A percentile compares a stretch with the other conserved stretches of the same genome.
Evolutionary conservation across 2,329 filamentous ascomycete species (phyloP).

Genomic region (Ceratocystiopsis brevicomis): DNA sequence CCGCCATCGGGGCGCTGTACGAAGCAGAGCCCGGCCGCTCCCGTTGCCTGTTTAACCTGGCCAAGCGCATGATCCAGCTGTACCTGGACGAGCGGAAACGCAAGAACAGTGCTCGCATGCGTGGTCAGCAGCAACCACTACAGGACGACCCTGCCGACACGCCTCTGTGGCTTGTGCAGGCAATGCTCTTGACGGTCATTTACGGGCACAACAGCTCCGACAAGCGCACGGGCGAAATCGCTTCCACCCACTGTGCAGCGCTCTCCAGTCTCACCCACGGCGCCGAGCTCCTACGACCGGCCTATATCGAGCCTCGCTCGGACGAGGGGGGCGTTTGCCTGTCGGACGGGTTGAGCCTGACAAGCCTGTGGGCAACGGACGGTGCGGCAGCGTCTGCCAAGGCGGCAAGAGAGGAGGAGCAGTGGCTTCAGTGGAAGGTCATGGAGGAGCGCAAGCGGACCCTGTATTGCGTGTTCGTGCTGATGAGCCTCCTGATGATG

Average conservation of each 20-base stretch:
- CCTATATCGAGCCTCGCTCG: slow-evolving; percentile 22
- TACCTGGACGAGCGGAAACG: slow-evolving; percentile 72
- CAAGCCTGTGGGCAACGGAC: slow-evolving; percentile 21
- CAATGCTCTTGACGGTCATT: slow-evolving; percentile 89
- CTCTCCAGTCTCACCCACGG: slow-evolving; percentile 80
- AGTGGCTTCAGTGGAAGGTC: slow-evolving; percentile 80
- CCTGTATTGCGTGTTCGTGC: slow-evolving; percentile 72
- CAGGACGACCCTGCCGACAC: slow-evolving; percentile 43
- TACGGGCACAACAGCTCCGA: slow-evolving; percentile 92
- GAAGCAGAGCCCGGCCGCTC: slow-evolving; percentile 67
- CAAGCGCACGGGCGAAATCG: slow-evolving; percentile 76
- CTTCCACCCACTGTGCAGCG: slow-evolving; percentile 77
- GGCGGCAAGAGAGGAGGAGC: slow-evolving; percentile 38
- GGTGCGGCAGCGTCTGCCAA: slow-evolving; percentile 12
- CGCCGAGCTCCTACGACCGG: slow-evolving; percentile 46
- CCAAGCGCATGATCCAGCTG: slow-evolving; percentile 86
- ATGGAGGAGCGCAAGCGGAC: slow-evolving; percentile 85
- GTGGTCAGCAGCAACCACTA: slow-evolving; percentile 12
- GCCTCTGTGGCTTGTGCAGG: slow-evolving; percentile 86
- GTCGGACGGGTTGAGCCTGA: slow-evolving; percentile 26
- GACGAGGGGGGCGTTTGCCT: slow-evolving; percentile 38
- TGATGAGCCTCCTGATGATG: slow-evolving; percentile 79
- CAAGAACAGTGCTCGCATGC: slow-evolving; percentile 55
- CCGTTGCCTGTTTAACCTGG: slow-evolving; percentile 73
- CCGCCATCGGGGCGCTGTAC: slow-evolving; percentile 55